phyloP scores from a whole-genome alignment of 2,329 filamentous ascomycete species.

The Simplicillium aogashimaense region DNA sequence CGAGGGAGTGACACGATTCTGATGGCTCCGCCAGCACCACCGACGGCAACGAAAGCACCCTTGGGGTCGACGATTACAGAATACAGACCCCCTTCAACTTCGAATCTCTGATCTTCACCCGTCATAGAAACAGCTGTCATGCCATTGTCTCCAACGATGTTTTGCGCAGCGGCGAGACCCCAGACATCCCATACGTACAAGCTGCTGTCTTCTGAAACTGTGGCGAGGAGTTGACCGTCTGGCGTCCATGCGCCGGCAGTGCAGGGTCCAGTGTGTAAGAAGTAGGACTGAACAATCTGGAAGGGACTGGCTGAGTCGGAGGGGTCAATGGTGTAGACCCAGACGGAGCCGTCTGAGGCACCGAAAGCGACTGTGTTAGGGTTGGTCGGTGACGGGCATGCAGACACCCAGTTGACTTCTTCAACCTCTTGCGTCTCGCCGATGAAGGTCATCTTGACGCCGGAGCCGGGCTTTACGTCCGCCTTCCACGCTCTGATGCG shows the following conservation, averaged over 20 bases:
- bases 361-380: constrained; percentile 81
- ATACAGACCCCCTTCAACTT: constrained; percentile 84
- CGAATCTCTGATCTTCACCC: constrained; percentile 77
- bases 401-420: constrained; percentile 82
- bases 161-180: constrained; percentile 57
- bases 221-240: constrained; percentile 78
- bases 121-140: constrained; percentile 69
- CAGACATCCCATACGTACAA: constrained; percentile 92
- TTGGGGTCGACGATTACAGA: constrained; percentile 75
- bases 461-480: constrained; percentile 32
- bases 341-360: constrained; percentile 83
- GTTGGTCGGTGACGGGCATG: constrained; percentile 62
- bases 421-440: constrained; percentile 81
- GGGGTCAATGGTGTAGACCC: constrained; percentile 83
- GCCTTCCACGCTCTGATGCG: constrained; percentile 62
- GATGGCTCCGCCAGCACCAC: constrained; percentile 79
- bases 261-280: constrained; percentile 76
- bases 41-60: constrained; percentile 71
- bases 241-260: constrained; percentile 88
- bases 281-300: constrained; percentile 82
- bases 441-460: constrained; percentile 49
- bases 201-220: constrained; percentile 79
- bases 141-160: constrained; percentile 39
- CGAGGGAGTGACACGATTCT: constrained; percentile 78
- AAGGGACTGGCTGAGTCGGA: constrained; percentile 50